These are phyloP conservation scores for Claviceps cyperi DNA, from an alignment of 2,329 filamentous ascomycete genomes.

Conservation along the genomic window DNA sequence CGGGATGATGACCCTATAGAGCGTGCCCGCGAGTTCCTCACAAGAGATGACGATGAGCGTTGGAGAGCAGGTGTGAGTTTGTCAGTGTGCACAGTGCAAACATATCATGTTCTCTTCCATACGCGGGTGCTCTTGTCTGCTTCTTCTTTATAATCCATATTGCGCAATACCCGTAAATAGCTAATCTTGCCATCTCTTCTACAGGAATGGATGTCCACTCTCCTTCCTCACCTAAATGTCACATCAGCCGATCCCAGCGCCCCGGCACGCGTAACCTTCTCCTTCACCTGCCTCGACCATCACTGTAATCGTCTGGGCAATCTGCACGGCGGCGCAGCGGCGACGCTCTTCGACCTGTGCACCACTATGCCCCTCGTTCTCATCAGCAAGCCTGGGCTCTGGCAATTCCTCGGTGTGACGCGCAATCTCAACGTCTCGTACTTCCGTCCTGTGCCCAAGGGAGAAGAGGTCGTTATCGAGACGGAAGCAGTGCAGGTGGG, in stretches of 20 bases:
- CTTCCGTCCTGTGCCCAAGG: constrained; percentile 43
- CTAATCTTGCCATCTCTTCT: too few species aligned
- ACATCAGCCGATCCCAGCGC: constrained; percentile 19
- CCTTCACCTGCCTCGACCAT: constrained; percentile 31
- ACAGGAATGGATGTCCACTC: constrained; percentile 30
- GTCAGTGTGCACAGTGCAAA: background rate
- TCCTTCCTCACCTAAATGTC: constrained; percentile 28
- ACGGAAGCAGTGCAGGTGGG: constrained; percentile 45
- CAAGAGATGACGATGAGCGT: constrained; percentile 14
- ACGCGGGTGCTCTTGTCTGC: background rate
- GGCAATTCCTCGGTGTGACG: constrained; percentile 47
- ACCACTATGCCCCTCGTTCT: constrained; percentile 45
- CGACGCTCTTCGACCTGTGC: constrained; percentile 53
- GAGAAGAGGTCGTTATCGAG: constrained; percentile 35
- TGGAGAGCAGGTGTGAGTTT: constrained; percentile 18
- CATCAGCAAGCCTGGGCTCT: constrained; percentile 43
- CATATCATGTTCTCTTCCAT: background rate
- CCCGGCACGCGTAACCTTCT: constrained; percentile 28
- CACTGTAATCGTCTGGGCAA: constrained; percentile 41
- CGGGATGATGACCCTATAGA: constrained; percentile 19
- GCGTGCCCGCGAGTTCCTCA: constrained; percentile 18
- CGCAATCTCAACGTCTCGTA: constrained; percentile 54
- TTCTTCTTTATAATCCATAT: background rate
- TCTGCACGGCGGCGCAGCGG: constrained; percentile 48
- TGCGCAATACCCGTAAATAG: too few species aligned